These are phyloP conservation scores for Hydrangea macrophylla DNA, from an alignment of 148 eudicot genomes.

Conservation along the genomic window DNA sequence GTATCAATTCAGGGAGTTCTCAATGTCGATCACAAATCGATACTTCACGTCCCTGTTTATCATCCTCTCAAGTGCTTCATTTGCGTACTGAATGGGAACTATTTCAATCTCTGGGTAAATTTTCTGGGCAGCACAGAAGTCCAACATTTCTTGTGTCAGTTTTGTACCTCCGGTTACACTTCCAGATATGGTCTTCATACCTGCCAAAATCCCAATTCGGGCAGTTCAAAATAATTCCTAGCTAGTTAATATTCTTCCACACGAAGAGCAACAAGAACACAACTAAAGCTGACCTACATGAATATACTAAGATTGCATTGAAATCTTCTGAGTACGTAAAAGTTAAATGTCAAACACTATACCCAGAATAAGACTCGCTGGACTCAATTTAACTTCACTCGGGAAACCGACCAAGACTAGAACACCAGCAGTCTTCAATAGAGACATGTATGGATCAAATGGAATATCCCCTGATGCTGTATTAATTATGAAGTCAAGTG, in stretches of 20 bases:
- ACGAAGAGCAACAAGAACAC: too few species aligned
- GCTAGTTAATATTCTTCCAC: too few species aligned
- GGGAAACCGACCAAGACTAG: slow-evolving; percentile 58
- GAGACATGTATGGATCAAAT: slow-evolving; percentile 48
- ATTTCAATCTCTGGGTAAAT: slow-evolving; percentile 64
- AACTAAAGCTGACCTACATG: too few species aligned
- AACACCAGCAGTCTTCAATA: slow-evolving; percentile 53
- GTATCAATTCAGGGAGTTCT: slow-evolving; percentile 56
- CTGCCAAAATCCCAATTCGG: slow-evolving; percentile 27
- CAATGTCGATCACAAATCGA: slow-evolving; percentile 78
- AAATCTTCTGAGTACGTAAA: too few species aligned
- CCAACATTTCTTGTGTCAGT: slow-evolving; percentile 72
- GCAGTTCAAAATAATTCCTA: too few species aligned
- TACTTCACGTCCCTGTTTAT: slow-evolving; percentile 65
- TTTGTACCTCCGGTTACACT: slow-evolving; percentile 74
- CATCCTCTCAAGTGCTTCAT: slow-evolving; percentile 70
- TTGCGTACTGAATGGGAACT: slow-evolving; percentile 62
- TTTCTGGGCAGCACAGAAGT: slow-evolving; percentile 60
- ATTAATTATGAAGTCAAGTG: slow-evolving; percentile 64
- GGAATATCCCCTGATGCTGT: slow-evolving; percentile 64
- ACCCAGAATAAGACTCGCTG: slow-evolving; percentile 51
- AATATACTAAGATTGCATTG: too few species aligned
- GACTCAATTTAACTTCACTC: slow-evolving; percentile 50
- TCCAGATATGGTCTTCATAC: slow-evolving; percentile 63
- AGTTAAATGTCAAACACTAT: not conserved